Evolutionary conservation across 805 yeast species (phyloP).

Genomic region (Candida easanensis): DNA sequence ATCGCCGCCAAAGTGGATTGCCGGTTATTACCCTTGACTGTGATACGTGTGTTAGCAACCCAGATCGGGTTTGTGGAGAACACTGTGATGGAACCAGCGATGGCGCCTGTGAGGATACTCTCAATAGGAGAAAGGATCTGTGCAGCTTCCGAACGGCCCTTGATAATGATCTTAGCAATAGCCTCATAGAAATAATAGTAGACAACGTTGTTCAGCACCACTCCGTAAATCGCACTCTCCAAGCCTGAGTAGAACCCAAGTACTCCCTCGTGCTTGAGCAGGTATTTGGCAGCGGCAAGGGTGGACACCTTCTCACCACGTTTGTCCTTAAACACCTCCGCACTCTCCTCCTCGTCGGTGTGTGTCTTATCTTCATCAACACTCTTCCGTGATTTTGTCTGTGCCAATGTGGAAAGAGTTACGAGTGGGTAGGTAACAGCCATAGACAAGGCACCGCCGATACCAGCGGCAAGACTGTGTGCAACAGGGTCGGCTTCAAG

Average conservation of each 20-base stretch:
- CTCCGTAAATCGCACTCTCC: slow-evolving; percentile 84
- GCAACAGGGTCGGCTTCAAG: slow-evolving; percentile 39
- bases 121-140: slow-evolving; percentile 22
- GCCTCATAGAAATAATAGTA: slow-evolving; percentile 90
- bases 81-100: slow-evolving; percentile 86
- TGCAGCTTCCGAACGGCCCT: slow-evolving; percentile 19
- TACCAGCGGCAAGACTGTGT: slow-evolving; percentile 93
- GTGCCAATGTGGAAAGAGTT: slow-evolving; percentile 84
- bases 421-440: slow-evolving; percentile 87
- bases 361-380: slow-evolving; percentile 9
- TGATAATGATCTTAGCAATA: slow-evolving; percentile 46
- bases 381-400: slow-evolving; percentile 46
- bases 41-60: slow-evolving; percentile 92
- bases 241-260: slow-evolving; percentile 78
- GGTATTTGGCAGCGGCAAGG: slow-evolving; percentile 41
- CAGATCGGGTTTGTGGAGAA: slow-evolving; percentile 85
- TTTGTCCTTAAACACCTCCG: slow-evolving; percentile 9
- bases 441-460: slow-evolving; percentile 88
- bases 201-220: slow-evolving; percentile 80
- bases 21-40: slow-evolving; percentile 43
- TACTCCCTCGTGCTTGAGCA: slow-evolving; percentile 58
- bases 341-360: slow-evolving; percentile 1
- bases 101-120: slow-evolving; percentile 46
- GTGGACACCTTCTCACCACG: slow-evolving; percentile 24
- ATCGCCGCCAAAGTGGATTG: slow-evolving; percentile 54